phyloP scores from a whole-genome alignment of 2,329 filamentous ascomycete species.

The Furcasterigmium furcatum region DNA sequence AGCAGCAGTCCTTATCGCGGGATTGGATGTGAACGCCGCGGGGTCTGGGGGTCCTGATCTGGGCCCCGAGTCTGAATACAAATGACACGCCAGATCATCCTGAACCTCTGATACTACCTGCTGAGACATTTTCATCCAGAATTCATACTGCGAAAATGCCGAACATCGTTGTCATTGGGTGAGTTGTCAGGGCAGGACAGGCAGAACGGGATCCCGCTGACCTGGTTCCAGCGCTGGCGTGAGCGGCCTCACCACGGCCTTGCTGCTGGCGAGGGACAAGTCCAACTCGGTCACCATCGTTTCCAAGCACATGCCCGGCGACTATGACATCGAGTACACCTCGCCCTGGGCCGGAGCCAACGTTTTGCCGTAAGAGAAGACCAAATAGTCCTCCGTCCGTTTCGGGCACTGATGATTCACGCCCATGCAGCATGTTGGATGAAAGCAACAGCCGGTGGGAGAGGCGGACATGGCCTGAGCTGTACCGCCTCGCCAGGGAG shows the following conservation, averaged over 20 bases:
- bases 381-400: too few relatives aligned
- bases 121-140: too few relatives aligned
- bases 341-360: slow-evolving; percentile 81
- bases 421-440: slow-evolving; percentile 26
- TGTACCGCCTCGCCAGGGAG: slow-evolving; percentile 52
- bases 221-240: slow-evolving; percentile 38
- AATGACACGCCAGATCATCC: too few relatives aligned
- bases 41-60: too few relatives aligned
- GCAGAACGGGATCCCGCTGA: not conserved
- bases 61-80: too few relatives aligned
- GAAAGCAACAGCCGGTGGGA: slow-evolving; percentile 45
- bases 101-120: too few relatives aligned
- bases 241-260: slow-evolving; percentile 46
- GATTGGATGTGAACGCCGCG: too few relatives aligned
- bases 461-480: slow-evolving; percentile 53
- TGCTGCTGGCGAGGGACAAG: slow-evolving; percentile 41
- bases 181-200: slow-evolving; percentile 7
- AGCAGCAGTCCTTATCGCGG: too few relatives aligned
- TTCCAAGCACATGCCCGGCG: slow-evolving; percentile 80
- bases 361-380: slow-evolving; percentile 63
- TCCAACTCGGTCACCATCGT: slow-evolving; percentile 36
- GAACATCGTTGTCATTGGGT: slow-evolving; percentile 45
- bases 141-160: slow-evolving; percentile 34
- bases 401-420: not conserved
- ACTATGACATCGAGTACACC: slow-evolving; percentile 80